phyloP scores from a whole-genome alignment of 345 rosid species.

The Angophora floribunda region DNA sequence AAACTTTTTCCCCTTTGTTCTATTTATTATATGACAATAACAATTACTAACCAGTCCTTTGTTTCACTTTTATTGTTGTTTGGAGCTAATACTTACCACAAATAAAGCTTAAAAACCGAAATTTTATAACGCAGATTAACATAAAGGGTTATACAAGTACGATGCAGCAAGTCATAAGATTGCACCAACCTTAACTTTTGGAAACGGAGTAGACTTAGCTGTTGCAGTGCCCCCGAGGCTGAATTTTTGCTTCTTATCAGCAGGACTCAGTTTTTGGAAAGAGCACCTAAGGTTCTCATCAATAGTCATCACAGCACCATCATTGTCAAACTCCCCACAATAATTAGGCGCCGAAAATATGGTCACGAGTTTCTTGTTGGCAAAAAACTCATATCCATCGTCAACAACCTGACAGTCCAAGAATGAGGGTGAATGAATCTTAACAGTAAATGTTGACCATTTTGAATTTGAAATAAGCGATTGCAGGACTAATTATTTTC shows the following conservation, averaged over 20 bases:
- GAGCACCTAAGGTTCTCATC: conserved; percentile 62
- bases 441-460: not conserved
- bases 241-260: too few relatives aligned
- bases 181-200: conserved; percentile 44
- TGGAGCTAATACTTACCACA: not conserved
- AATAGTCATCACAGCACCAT: conserved; percentile 88
- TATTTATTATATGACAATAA: not conserved
- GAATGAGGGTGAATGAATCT: not conserved
- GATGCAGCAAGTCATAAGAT: not conserved
- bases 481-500: not conserved
- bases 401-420: conserved; percentile 58
- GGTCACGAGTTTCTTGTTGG: conserved; percentile 60
- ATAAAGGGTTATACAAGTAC: not conserved
- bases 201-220: conserved; percentile 21
- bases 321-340: conserved; percentile 82
- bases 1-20: not conserved
- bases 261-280: conserved; percentile 75
- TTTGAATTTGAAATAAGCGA: not conserved
- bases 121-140: not conserved
- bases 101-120: not conserved
- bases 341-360: conserved; percentile 88
- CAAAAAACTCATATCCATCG: conserved; percentile 91
- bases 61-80: not conserved
- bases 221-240: conserved; percentile 45
- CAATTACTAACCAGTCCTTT: not conserved